Base-by-base conservation (phyloP, 495 filamentous ascomycete species). In the Pseudevernia furfuracea region DNA sequence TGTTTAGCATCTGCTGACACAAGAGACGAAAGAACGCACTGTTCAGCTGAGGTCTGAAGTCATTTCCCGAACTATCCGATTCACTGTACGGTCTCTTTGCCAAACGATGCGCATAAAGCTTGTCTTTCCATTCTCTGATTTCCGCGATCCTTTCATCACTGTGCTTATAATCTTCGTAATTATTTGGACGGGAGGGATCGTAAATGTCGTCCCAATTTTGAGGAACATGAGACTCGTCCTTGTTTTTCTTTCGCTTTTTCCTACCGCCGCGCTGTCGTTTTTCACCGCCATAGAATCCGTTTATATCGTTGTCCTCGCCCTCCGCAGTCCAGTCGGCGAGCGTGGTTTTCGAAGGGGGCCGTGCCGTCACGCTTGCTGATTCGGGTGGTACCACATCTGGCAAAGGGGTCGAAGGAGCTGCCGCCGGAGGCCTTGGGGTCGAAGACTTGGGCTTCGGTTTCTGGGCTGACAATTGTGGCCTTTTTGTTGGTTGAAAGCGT, bases 131-230 rank as follows among this genome's bases (percentile, higher is more conserved):
- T 63, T 96, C 92, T 44, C 84, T 80, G 25, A 92, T 82, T 73
- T 94, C 90, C 0, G 79, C 72, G 49, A 92, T 82, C 67, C 88
- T 87, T 73, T 96, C 93, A 38, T 96, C 92, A 66, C 91, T 93
- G 44, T 86, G 79, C 56, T 89, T 84, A 71, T 96, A 97, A 72
- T 96, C 89, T 56, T 91, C 86, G 64, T 93, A 92, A 62, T 84
- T 90, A 48, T 91, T 96, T 1, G 93, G 93, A 28, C 88, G 76
- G 4, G 87, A 81, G 1, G 91, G 89, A 69, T 96, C 93, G 70
- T 96, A 97, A 53, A 92, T 85, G 72, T 96, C 92, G 71, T 96
- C 90, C 93, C 92, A 97, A 71, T 96, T 86, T 49, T 89, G 89
- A 59, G 84, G 77, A 44, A 79, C 69, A 49, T 77, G 81, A 10